These are phyloP conservation scores for Tillandsia leiboldiana DNA, from an alignment of 176 grass and related monocot genomes.

Conservation along the genomic window DNA sequence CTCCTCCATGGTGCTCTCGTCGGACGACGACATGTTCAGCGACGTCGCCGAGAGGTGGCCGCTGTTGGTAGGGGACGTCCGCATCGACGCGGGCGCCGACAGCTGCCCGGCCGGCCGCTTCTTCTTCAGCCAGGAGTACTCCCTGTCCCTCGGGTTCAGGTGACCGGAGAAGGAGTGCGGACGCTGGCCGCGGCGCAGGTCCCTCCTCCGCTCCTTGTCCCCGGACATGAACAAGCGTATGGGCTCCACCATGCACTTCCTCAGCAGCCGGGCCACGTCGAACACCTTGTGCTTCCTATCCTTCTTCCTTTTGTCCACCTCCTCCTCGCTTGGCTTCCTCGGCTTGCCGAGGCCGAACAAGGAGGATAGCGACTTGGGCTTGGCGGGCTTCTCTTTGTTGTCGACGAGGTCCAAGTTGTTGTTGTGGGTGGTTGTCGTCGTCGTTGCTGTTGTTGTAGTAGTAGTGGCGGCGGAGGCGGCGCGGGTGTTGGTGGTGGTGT, in stretches of 20 bases:
- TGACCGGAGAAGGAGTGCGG: conserved; percentile 67
- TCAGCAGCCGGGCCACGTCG: conserved; percentile 53
- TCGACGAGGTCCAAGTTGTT: conserved; percentile 3
- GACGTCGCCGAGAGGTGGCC: conserved; percentile 68
- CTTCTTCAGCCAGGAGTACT: conserved; percentile 16
- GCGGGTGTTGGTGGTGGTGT: background rate
- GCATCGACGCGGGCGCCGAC: conserved; percentile 80
- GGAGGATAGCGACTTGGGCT: conserved; percentile 34
- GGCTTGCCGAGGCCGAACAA: conserved; percentile 36
- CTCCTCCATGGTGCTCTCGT: conserved; percentile 95
- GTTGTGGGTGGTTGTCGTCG: conserved; percentile 8
- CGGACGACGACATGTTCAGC: conserved; percentile 59
- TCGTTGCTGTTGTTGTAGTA: conserved; percentile 18
- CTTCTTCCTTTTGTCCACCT: conserved; percentile 20
- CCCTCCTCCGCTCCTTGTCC: conserved; percentile 29
- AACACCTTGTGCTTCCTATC: conserved; percentile 34
- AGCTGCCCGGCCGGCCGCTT: conserved; percentile 28
- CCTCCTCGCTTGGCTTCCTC: conserved; percentile 21
- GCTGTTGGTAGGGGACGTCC: conserved; percentile 65
- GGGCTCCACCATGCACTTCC: conserved; percentile 63
- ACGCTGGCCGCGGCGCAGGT: conserved; percentile 41
- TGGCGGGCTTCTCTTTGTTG: conserved; percentile 26
- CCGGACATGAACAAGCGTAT: conserved; percentile 29
- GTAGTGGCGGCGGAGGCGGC: conserved; percentile 12
- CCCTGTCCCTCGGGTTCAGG: conserved; percentile 15